Percentiles rank a stretch among this genome's conserved stretches.
Evolutionary conservation across 805 yeast species (phyloP).

Genomic region (Schwanniomyces pseudopolymorphus): DNA sequence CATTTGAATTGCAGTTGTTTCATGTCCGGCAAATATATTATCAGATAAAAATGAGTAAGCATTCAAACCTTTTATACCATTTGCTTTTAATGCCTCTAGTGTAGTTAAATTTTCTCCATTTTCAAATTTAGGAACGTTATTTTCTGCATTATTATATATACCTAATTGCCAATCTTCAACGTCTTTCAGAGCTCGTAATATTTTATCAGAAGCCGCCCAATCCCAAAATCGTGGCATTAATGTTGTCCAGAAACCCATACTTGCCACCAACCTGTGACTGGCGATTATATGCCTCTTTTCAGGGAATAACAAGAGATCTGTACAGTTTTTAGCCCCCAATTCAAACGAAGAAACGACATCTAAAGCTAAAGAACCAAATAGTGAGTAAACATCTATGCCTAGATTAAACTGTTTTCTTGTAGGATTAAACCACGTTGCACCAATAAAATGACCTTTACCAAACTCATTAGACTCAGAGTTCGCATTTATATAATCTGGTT

Average conservation of each 20-base stretch:
- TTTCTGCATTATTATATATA: conserved; percentile 34
- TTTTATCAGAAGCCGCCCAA: conserved; percentile 43
- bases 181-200: conserved; percentile 34
- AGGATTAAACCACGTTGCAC: conserved; percentile 31
- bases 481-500: conserved; percentile 36
- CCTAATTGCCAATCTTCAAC: conserved; percentile 49
- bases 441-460: conserved; percentile 32
- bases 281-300: conserved; percentile 39
- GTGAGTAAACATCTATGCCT: conserved; percentile 53
- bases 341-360: conserved; percentile 64
- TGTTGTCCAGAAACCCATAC: conserved; percentile 68
- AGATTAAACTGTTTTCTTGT: conserved; percentile 25
- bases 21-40: conserved; percentile 76
- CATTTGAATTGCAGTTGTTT: conserved; percentile 68
- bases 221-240: conserved; percentile 54
- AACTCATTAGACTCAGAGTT: conserved; percentile 28
- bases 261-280: conserved; percentile 48
- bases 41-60: conserved; percentile 49
- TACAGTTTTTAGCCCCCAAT: conserved; percentile 51
- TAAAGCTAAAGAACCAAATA: conserved; percentile 73
- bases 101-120: conserved; percentile 26
- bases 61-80: conserved; percentile 28
- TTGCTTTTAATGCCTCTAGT: conserved; percentile 31
- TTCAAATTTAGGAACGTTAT: conserved; percentile 20
- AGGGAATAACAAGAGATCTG: conserved; percentile 43